These are phyloP conservation scores for Artemisia tridentata DNA, from an alignment of 129 eudicot species.

Conservation along the genomic window DNA sequence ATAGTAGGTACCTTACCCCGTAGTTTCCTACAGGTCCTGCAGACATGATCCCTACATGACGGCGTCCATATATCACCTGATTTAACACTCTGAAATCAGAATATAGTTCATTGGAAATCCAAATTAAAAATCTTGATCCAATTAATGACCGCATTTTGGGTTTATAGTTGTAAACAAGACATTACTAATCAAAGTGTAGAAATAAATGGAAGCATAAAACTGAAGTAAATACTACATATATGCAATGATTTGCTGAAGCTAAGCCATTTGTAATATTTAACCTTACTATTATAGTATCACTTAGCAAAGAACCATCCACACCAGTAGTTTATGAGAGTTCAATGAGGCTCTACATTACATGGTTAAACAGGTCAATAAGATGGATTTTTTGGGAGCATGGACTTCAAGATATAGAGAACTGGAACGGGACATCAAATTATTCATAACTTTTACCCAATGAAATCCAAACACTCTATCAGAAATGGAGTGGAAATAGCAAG, in stretches of 20 bases:
- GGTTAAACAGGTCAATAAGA: background rate
- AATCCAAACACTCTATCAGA: too few relatives aligned
- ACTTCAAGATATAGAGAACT: too few relatives aligned
- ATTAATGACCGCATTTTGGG: background rate
- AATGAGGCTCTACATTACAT: background rate
- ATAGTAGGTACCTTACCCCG: conserved; percentile 37
- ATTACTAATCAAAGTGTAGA: background rate
- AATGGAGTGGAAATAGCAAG: too few relatives aligned
- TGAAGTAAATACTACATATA: background rate
- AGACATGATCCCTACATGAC: conserved; percentile 48
- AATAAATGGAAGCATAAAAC: background rate
- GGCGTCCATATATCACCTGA: conserved; percentile 40
- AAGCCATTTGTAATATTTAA: background rate
- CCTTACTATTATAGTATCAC: background rate
- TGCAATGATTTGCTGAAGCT: background rate
- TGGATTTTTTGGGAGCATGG: background rate
- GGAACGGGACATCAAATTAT: too few relatives aligned
- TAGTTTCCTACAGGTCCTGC: conserved; percentile 47
- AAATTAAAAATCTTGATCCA: background rate
- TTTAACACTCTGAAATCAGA: conserved; percentile 15
- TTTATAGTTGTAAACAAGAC: background rate
- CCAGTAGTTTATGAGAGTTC: background rate
- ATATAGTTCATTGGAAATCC: conserved; percentile 4
- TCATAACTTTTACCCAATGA: too few relatives aligned
- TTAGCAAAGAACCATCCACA: background rate